Percentiles rank a stretch among this genome's conserved stretches.
Conservation (phyloP, 768 basidiomycete genomes). For the Glaciozyma martinii region DNA sequence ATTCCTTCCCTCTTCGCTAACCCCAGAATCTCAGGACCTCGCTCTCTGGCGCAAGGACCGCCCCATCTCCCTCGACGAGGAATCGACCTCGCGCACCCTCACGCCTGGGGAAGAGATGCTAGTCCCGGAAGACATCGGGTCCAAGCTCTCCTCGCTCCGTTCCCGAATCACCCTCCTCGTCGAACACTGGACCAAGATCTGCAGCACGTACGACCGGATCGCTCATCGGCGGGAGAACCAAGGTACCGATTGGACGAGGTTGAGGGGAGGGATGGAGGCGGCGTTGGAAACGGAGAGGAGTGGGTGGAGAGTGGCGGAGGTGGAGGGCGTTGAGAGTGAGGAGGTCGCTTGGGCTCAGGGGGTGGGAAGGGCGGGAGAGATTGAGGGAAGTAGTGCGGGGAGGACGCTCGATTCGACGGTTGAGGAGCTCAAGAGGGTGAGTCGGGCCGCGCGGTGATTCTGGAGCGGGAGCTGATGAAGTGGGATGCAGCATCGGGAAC, state of each 20-base stretch:
- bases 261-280: slow-evolving; percentile 70
- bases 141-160: slow-evolving; percentile 61
- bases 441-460: slow-evolving; percentile 15
- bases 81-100: slow-evolving; percentile 48
- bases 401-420: slow-evolving; percentile 32
- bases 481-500: slow-evolving; percentile 44
- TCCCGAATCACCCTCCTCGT: slow-evolving; percentile 50
- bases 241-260: slow-evolving; percentile 52
- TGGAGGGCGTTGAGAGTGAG: slow-evolving; percentile 6
- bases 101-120: slow-evolving; percentile 58
- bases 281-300: slow-evolving; percentile 37
- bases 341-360: slow-evolving; percentile 46
- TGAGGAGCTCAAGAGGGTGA: slow-evolving; percentile 31
- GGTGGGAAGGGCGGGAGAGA: slow-evolving; percentile 33
- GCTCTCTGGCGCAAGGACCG: slow-evolving; percentile 79
- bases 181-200: slow-evolving; percentile 86
- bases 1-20: background rate
- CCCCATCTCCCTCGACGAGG: slow-evolving; percentile 70
- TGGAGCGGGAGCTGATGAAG: background rate
- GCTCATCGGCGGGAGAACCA: slow-evolving; percentile 84
- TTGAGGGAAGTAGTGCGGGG: slow-evolving; percentile 36
- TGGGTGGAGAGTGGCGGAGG: slow-evolving; percentile 16
- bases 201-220: slow-evolving; percentile 73
- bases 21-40: slow-evolving; percentile 50
- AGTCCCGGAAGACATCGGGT: slow-evolving; percentile 84